These are phyloP conservation scores for Diaporthe ampelina DNA, from an alignment of 2,329 filamentous ascomycete genomes.

Conservation along the genomic window DNA sequence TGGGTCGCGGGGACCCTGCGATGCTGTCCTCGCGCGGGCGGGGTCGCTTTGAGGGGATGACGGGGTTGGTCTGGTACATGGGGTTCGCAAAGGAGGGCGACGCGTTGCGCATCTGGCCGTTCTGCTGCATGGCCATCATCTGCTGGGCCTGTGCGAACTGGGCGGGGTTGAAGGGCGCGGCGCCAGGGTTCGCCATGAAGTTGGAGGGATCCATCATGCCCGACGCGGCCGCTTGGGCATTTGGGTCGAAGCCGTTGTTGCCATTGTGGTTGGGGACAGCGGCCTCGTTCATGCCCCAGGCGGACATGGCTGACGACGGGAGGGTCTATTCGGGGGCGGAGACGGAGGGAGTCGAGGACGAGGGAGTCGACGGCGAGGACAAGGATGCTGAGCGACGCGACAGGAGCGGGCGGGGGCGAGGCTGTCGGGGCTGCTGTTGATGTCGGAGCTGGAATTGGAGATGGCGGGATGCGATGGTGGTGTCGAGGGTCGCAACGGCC, in stretches of 20 bases:
- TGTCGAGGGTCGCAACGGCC: slow-evolving; percentile 53
- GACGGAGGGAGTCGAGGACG: slow-evolving; percentile 39
- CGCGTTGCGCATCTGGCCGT: slow-evolving; percentile 85
- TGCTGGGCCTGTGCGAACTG: slow-evolving; percentile 69
- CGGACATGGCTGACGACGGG: slow-evolving; percentile 73
- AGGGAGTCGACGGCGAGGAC: slow-evolving; percentile 10
- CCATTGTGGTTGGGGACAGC: slow-evolving; percentile 78
- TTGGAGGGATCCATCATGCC: slow-evolving; percentile 76
- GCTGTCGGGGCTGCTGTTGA: slow-evolving; percentile 37
- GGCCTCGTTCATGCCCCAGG: slow-evolving; percentile 78
- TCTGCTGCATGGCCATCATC: slow-evolving; percentile 75
- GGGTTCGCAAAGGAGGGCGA: slow-evolving; percentile 84
- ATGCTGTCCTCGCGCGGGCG: slow-evolving; percentile 87
- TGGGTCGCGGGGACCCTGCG: slow-evolving; percentile 83
- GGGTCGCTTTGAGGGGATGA: slow-evolving; percentile 91
- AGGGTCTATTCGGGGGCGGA: slow-evolving; percentile 31
- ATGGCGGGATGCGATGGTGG: slow-evolving; percentile 32
- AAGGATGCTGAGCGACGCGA: slow-evolving; percentile 28
- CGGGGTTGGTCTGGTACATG: slow-evolving; percentile 85
- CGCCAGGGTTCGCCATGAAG: slow-evolving; percentile 69
- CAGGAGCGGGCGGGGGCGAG: slow-evolving; percentile 13
- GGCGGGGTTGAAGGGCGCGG: slow-evolving; percentile 70
- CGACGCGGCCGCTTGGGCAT: slow-evolving; percentile 59
- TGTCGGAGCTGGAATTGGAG: slow-evolving; percentile 40
- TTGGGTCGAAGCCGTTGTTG: slow-evolving; percentile 76